Base-by-base conservation (phyloP, 2,329 filamentous ascomycete species). In the Penicillium sp. region DNA sequence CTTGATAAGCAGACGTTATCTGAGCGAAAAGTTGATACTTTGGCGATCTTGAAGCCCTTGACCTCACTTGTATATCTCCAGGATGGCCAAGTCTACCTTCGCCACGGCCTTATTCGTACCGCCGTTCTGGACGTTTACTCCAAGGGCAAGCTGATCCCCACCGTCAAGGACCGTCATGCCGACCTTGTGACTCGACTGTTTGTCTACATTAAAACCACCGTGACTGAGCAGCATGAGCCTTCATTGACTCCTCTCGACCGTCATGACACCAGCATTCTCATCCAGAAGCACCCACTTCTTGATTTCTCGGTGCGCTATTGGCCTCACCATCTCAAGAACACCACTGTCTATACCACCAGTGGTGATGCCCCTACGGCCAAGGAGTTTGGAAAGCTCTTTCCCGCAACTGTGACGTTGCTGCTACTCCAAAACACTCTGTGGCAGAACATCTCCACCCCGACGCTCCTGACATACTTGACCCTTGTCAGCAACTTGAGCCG, bases 391-490 rank as follows among this genome's bases (percentile, higher is more conserved):
- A 78, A 77, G 35, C 69, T 80, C 15, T 79, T 85, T 57, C 82
- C 83, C 0, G 71, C 75, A 5, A 77, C 75, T 1, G 76, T 78
- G 0, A 73, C 75, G 3, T 65, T 84, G 17, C 67, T 80, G 1
- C 68, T 83, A 7, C 70, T 85, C 0, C 80, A 84, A 62, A 79
- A 78, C 61, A 72, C 79, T 5, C 74, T 79, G 57, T 85, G 82
- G 81, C 75, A 78, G 28, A 69, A 69, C 50, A 63, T 66, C n/a
- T 62, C 73, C 2, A 71, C 68, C 2, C 76, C 76, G 0, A 63
- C 68, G 5, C 63, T 74, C 43, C 39, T 75, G 15, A 57, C 62
- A 2, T 68, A 70, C 56, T 67, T 73, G 47, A 68, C 64, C 4
- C 68, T 66, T 5, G 60, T 73, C 20, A 73, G 69, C 14, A 68